These are phyloP conservation scores for Podaxis sp. DNA, from an alignment of 768 basidiomycete genomes.

Conservation along the genomic window DNA sequence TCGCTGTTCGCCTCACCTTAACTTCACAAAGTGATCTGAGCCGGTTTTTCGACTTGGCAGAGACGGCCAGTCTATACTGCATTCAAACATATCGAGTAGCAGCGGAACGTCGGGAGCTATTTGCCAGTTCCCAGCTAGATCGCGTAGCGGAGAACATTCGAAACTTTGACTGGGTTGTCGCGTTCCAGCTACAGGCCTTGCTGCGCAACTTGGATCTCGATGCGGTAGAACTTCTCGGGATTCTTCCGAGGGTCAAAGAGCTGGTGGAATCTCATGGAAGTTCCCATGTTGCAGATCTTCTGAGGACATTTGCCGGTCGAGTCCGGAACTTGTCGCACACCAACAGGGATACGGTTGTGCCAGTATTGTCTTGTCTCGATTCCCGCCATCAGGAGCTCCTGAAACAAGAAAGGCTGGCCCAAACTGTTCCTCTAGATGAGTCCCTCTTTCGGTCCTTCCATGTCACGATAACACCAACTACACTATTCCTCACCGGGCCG, in stretches of 20 bases:
- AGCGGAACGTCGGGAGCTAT: slow-evolving; percentile 39
- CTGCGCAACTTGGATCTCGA: slow-evolving; percentile 40
- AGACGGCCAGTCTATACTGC: slow-evolving; percentile 36
- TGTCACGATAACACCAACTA: slow-evolving; percentile 51
- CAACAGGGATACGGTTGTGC: slow-evolving; percentile 21
- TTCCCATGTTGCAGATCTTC: slow-evolving; percentile 34
- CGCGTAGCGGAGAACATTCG: slow-evolving; percentile 30
- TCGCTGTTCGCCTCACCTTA: slow-evolving; percentile 49
- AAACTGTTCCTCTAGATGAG: slow-evolving; percentile 26
- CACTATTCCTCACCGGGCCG: slow-evolving; percentile 50
- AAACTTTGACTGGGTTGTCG: slow-evolving; percentile 43
- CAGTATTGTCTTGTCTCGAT: slow-evolving; percentile 24
- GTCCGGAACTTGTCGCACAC: slow-evolving; percentile 21
- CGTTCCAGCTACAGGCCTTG: slow-evolving; percentile 56
- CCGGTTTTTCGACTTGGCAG: slow-evolving; percentile 36
- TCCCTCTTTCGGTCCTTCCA: slow-evolving; percentile 27
- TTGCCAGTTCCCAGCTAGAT: slow-evolving; percentile 32
- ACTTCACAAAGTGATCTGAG: slow-evolving; percentile 28
- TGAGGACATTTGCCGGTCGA: slow-evolving; percentile 35
- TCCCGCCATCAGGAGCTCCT: slow-evolving; percentile 27
- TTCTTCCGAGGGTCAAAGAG: slow-evolving; percentile 31
- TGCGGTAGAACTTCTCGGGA: slow-evolving; percentile 42
- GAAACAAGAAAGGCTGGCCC: slow-evolving; percentile 19
- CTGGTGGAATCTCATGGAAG: slow-evolving; percentile 29
- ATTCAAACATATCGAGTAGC: slow-evolving; percentile 32